These are phyloP conservation scores for Pseudocercospora macadamiae DNA, from an alignment of 2,329 filamentous ascomycete genomes.

Conservation along the genomic window DNA sequence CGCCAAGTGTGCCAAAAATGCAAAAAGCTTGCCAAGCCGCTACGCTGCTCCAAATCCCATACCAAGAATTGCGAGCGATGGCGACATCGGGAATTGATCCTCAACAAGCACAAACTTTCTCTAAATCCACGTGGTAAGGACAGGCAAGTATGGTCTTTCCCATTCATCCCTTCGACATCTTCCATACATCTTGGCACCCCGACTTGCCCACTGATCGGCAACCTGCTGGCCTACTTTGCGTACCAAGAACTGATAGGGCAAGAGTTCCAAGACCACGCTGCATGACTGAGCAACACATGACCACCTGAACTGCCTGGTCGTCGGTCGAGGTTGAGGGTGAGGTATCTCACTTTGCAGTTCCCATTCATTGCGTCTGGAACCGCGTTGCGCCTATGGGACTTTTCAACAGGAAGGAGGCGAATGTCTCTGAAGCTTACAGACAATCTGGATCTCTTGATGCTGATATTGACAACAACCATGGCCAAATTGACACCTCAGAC, in stretches of 20 bases:
- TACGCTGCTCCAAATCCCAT: not conserved
- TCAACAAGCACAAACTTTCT: not conserved
- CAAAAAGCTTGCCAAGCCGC: not conserved
- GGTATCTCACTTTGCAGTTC: too few relatives aligned
- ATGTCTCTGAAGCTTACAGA: slow-evolving; percentile 9
- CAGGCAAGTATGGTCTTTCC: not conserved
- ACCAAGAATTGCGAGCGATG: not conserved
- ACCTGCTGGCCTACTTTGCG: not conserved
- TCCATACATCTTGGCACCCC: too few relatives aligned
- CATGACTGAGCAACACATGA: too few relatives aligned
- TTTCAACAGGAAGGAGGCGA: slow-evolving; percentile 6
- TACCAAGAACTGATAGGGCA: too few relatives aligned
- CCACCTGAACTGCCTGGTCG: too few relatives aligned
- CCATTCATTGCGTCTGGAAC: too few relatives aligned
- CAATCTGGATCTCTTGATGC: slow-evolving; percentile 5
- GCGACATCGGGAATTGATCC: not conserved
- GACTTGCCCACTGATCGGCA: not conserved
- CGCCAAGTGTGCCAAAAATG: too few relatives aligned
- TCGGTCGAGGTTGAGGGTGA: too few relatives aligned
- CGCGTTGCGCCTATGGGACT: not conserved
- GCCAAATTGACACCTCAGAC: not conserved
- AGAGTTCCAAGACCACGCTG: too few relatives aligned
- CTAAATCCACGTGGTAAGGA: not conserved
- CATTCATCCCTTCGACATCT: not conserved
- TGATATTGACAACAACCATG: not conserved